Evolutionary conservation across 352 stramenopile species (phyloP).

Genomic region (Phytopythium delawarense): DNA sequence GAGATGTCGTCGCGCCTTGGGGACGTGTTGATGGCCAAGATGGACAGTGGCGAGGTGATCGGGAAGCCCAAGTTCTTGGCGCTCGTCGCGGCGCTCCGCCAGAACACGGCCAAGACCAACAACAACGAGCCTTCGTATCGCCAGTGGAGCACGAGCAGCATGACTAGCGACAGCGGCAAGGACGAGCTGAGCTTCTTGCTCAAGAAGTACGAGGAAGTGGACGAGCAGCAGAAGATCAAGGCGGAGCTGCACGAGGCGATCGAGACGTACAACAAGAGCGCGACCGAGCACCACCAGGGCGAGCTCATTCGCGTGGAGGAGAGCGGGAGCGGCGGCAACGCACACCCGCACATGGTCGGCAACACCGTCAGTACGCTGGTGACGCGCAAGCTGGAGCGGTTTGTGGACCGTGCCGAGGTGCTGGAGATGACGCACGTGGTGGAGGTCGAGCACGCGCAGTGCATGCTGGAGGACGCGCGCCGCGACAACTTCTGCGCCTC

Average conservation of each 20-base stretch:
- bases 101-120: conserved; percentile 19
- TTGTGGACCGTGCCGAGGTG: conserved; percentile 59
- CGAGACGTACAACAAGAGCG: conserved; percentile 19
- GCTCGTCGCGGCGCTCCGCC: conserved; percentile 45
- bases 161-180: conserved; percentile 35
- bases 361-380: conserved; percentile 21
- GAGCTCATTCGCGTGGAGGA: conserved; percentile 7
- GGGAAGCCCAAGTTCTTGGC: conserved; percentile 37
- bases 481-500: conserved; percentile 60
- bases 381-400: conserved; percentile 51
- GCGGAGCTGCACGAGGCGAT: conserved; percentile 44
- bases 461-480: conserved; percentile 57
- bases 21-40: conserved; percentile 42
- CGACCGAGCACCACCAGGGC: conserved; percentile 24
- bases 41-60: conserved; percentile 49
- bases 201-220: conserved; percentile 61
- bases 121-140: conserved; percentile 8
- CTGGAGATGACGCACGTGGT: conserved; percentile 69
- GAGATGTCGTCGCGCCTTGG: conserved; percentile 35
- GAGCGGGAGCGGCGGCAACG: not conserved
- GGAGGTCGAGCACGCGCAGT: conserved; percentile 68
- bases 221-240: conserved; percentile 49
- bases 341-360: conserved; percentile 6
- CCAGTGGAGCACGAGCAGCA: conserved; percentile 27
- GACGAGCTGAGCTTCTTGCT: conserved; percentile 71